phyloP scores from a whole-genome alignment of 1,284 basidiomycete genomes.

The Microbotryomycetes sp. region DNA sequence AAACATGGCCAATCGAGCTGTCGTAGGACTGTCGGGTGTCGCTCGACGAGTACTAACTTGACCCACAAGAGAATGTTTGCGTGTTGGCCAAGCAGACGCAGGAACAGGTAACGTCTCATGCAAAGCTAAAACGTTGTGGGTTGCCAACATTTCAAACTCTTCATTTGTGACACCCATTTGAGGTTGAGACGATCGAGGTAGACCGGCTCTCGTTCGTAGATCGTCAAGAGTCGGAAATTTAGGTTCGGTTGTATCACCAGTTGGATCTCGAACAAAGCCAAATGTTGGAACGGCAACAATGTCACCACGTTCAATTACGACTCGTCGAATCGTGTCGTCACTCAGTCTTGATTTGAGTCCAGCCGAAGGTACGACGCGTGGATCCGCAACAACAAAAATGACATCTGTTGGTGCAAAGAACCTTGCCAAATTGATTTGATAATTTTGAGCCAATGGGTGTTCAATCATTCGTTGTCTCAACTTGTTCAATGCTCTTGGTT shows the following conservation, averaged over 20 bases:
- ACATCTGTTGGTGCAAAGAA: constrained; percentile 40
- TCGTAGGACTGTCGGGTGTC: constrained; percentile 11
- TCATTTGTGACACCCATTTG: constrained; percentile 22
- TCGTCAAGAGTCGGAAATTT: constrained; percentile 11
- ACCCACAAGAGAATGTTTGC: constrained; percentile 31
- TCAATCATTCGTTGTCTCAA: constrained; percentile 36
- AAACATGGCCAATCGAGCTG: constrained; percentile 32
- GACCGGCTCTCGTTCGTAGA: constrained; percentile 19
- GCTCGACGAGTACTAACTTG: constrained; percentile 29
- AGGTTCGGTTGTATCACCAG: constrained; percentile 4
- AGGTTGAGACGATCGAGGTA: neutral
- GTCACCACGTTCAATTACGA: constrained; percentile 36
- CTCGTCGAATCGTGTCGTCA: constrained; percentile 18
- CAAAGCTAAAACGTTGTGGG: constrained; percentile 28
- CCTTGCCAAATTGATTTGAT: constrained; percentile 39
- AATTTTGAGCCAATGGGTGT: constrained; percentile 36
- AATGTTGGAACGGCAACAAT: constrained; percentile 38
- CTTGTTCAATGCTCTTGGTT: constrained; percentile 28
- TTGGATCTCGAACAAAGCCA: constrained; percentile 29
- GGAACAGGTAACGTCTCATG: constrained; percentile 28
- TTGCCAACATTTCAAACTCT: constrained; percentile 29
- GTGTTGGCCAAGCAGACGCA: constrained; percentile 34
- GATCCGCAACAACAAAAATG: constrained; percentile 38
- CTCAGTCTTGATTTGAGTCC: constrained; percentile 28
- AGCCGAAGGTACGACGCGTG: constrained; percentile 33